phyloP scores from a whole-genome alignment of 1,284 basidiomycete genomes.

The Ganoderma multipileum region DNA sequence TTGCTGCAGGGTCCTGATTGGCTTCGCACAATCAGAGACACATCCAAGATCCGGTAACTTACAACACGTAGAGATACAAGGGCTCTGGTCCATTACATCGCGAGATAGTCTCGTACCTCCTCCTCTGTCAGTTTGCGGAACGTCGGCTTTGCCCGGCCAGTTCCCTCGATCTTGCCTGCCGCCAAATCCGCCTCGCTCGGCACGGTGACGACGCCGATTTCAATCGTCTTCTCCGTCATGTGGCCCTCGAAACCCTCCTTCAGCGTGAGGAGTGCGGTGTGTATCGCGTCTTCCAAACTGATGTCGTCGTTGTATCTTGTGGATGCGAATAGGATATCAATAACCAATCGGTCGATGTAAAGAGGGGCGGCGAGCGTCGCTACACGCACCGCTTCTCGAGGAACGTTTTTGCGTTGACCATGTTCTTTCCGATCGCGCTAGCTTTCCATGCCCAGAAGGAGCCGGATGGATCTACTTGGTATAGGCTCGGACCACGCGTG shows the following conservation, averaged over 20 bases:
- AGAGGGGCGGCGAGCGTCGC: conserved; percentile 11
- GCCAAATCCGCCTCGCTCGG: conserved; percentile 82
- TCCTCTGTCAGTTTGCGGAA: conserved; percentile 95
- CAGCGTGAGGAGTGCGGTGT: conserved; percentile 97
- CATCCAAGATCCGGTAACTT: conserved; percentile 30
- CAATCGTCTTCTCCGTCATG: conserved; percentile 99
- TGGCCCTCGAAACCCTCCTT: conserved; percentile 99
- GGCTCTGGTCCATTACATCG: conserved; percentile 56
- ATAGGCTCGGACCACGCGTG: conserved; percentile 91
- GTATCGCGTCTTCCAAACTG: conserved; percentile 98
- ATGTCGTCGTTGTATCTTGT: conserved; percentile 98
- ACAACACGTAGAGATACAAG: conserved; percentile 33
- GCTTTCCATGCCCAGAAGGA: conserved; percentile 99
- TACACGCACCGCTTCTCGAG: conserved; percentile 91
- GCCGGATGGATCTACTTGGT: conserved; percentile 99
- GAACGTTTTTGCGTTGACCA: conserved; percentile 99
- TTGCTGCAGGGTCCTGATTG: not conserved
- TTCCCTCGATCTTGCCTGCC: conserved; percentile 75
- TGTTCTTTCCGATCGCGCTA: conserved; percentile 99
- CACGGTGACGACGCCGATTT: conserved; percentile 95
- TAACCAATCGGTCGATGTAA: conserved; percentile 1
- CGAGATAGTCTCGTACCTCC: conserved; percentile 94
- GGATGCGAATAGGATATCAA: conserved; percentile 23
- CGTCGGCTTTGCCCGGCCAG: conserved; percentile 80
- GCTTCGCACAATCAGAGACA: conserved; percentile 6